A percentile compares a stretch with the other conserved stretches of the same genome.
phyloP scores from a whole-genome alignment of 2,329 filamentous ascomycete genomes.

The Fusarium bactridioides region DNA sequence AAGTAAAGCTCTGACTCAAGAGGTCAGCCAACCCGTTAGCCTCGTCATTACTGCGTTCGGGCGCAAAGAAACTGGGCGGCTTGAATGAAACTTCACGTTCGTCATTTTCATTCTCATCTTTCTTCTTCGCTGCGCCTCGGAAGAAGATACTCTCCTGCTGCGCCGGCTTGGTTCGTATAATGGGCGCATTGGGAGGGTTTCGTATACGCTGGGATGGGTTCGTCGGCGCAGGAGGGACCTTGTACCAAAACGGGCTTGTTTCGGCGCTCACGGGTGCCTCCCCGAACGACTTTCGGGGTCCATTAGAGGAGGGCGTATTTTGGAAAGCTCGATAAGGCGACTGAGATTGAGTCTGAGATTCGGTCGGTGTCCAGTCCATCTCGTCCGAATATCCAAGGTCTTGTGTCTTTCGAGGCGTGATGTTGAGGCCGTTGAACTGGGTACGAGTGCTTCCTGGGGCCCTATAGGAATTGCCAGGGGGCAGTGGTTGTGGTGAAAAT shows the following conservation, averaged over 20 bases:
- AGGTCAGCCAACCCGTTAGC: constrained; percentile 55
- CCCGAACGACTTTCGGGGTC: constrained; percentile 54
- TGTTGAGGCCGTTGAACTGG: constrained; percentile 23
- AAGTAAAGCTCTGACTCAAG: constrained; percentile 53
- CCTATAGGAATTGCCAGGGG: constrained; percentile 19
- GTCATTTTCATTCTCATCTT: constrained; percentile 1
- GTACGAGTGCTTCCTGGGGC: constrained; percentile 4
- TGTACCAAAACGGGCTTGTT: constrained; percentile 71
- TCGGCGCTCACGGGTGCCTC: constrained; percentile 55
- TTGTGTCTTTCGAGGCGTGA: constrained; percentile 26
- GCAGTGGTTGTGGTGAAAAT: constrained; percentile 26
- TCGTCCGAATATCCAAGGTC: constrained; percentile 57
- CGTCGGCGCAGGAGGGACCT: constrained; percentile 72
- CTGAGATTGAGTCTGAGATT: constrained; percentile 50
- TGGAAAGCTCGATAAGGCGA: constrained; percentile 61
- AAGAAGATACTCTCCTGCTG: constrained; percentile 62
- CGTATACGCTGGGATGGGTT: constrained; percentile 69
- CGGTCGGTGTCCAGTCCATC: constrained; percentile 79
- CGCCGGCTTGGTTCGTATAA: constrained; percentile 56
- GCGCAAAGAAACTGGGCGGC: constrained; percentile 68
- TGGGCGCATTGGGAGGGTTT: constrained; percentile 67
- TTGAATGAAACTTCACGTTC: constrained; percentile 57
- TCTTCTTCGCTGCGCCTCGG: constrained; percentile 37
- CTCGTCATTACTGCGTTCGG: constrained; percentile 51
- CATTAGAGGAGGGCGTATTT: constrained; percentile 50